Conservation (phyloP, 345 rosid species). For the Syzygium aromaticum region DNA sequence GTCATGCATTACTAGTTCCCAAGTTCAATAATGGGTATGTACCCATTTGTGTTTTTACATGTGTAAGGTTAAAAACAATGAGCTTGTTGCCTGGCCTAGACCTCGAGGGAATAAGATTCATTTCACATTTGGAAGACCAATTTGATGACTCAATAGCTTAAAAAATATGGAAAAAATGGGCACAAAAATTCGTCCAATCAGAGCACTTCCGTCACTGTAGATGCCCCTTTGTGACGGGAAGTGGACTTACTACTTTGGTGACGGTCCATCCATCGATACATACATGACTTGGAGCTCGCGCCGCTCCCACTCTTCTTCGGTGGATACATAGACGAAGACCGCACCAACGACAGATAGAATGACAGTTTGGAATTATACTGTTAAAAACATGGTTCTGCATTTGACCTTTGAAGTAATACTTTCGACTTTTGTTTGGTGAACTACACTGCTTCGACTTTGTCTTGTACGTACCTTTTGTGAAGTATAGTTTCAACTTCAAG, state of each 20-base stretch:
- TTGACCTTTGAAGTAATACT: too few species aligned
- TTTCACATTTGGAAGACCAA: neutral
- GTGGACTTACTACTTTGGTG: neutral
- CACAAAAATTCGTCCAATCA: neutral
- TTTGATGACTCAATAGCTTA: neutral
- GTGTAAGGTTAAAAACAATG: neutral
- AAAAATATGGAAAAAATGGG: neutral
- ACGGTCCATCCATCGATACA: neutral
- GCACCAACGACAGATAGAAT: neutral
- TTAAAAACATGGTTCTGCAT: too few species aligned
- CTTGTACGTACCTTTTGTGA: too few species aligned
- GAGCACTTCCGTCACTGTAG: neutral
- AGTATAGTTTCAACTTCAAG: too few species aligned
- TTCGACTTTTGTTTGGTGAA: too few species aligned
- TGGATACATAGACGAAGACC: neutral
- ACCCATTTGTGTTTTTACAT: neutral
- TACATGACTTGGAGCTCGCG: too few species aligned
- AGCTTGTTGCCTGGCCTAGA: neutral
- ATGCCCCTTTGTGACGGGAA: neutral
- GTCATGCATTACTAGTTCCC: neutral
- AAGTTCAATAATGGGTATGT: neutral
- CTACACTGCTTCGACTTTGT: too few species aligned
- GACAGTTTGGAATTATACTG: neutral
- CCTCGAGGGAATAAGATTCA: neutral
- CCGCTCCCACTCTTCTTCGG: neutral